Conservation (phyloP, 2,329 filamentous ascomycete species). For the Xylaria hypoxylon region DNA sequence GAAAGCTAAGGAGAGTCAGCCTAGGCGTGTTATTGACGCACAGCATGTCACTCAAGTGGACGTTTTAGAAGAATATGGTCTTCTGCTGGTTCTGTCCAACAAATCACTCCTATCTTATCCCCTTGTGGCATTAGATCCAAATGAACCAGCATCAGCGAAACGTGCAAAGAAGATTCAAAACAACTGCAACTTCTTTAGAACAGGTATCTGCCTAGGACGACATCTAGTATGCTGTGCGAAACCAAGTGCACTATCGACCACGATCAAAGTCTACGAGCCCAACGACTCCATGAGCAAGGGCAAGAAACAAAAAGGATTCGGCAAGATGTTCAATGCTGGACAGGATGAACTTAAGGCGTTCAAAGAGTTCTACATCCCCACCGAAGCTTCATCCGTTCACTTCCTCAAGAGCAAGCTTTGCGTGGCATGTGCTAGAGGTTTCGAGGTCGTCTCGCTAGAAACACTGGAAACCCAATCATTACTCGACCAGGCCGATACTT, state of each 20-base stretch:
- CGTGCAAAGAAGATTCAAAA: slow-evolving; percentile 95
- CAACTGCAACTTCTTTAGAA: slow-evolving; percentile 98
- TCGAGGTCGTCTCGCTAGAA: slow-evolving; percentile 95
- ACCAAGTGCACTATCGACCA: slow-evolving; percentile 90
- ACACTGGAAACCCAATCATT: slow-evolving; percentile 98
- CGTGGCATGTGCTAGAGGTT: slow-evolving; percentile 93
- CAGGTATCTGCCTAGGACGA: slow-evolving; percentile 91
- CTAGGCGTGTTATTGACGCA: slow-evolving; percentile 85
- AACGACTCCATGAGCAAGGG: slow-evolving; percentile 94
- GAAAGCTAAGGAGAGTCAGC: slow-evolving; percentile 84
- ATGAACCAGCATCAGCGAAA: slow-evolving; percentile 83
- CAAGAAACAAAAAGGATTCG: slow-evolving; percentile 94
- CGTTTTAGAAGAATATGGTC: slow-evolving; percentile 92
- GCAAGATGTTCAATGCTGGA: slow-evolving; percentile 92
- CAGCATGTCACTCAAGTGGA: slow-evolving; percentile 94
- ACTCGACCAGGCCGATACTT: slow-evolving; percentile 96
- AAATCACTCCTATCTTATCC: slow-evolving; percentile 93
- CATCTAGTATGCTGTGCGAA: slow-evolving; percentile 98
- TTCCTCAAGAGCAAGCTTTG: slow-evolving; percentile 97
- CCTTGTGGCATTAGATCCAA: slow-evolving; percentile 84
- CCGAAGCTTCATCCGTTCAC: slow-evolving; percentile 97
- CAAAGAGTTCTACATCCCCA: slow-evolving; percentile 99
- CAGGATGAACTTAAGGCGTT: slow-evolving; percentile 96
- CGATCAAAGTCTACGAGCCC: slow-evolving; percentile 99
- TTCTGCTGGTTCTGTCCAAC: slow-evolving; percentile 90